Base-by-base conservation (phyloP, 139 green algal genomes). In the Diplosphaera chodatii region DNA sequence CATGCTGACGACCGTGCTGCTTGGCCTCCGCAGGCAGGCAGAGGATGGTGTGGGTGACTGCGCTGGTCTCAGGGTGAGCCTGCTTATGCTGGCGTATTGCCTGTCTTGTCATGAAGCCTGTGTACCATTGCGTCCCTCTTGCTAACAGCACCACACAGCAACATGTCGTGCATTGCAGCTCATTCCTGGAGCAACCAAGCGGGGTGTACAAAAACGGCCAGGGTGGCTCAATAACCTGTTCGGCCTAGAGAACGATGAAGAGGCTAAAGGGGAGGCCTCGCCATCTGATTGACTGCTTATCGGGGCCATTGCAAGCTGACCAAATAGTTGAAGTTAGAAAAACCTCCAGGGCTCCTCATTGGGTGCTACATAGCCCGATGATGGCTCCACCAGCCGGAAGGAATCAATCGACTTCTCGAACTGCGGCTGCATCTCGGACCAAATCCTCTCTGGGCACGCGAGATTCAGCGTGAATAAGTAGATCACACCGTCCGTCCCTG, bases 401-500 rank as follows among this genome's bases (percentile, higher is more conserved):
- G 74, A 85, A 3, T 77, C 73, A 3, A 90, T 67, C 15, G 74
- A 40, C 22, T 67, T 16, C 64, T 74, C 32, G 23, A 80, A 82
- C 18, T 64, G 29, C 6, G 62, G 21, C 40, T 73, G 66, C 33
- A 80, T 64, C 55, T 75, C 67, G 0, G 48, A 29, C 77, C 78
- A 94, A 37, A 85, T 13, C 34, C 88, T 79, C 73, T 91, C 48
- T 0, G 84, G 88, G 63, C 84, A 91, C n/a, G 77, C 81, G 18
- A 96, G 29, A 76, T 91, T 94, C 32, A 96, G 82, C 0, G 89
- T 96, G 80, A 92, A 96, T 5, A 96, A 72, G 84, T 84, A 96
- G 22, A 82, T 84, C 6, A 32, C 81, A 48, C 84, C 84, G 32
- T 87, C 77, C 18, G 78, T 31, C 20, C 78, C 91, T 0, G 77